These are phyloP conservation scores for Phialophora chinensis DNA, from an alignment of 2,329 filamentous ascomycete species.

Conservation along the genomic window DNA sequence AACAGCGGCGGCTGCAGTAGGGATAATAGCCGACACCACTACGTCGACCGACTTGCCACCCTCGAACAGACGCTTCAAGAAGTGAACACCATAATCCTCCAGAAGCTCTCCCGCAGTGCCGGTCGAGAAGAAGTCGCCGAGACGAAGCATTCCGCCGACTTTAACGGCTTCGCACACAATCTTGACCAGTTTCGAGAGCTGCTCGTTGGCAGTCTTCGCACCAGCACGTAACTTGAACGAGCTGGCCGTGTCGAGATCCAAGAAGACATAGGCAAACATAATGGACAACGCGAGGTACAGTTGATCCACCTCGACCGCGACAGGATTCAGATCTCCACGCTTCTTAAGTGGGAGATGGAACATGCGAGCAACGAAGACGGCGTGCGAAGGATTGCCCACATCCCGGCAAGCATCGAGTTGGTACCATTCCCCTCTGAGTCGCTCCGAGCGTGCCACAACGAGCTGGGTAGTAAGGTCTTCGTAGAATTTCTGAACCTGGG, in stretches of 20 bases:
- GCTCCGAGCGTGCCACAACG: conserved; percentile 42
- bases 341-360: conserved; percentile 42
- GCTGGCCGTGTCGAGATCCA: conserved; percentile 40
- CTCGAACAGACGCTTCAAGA: conserved; percentile 60
- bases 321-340: conserved; percentile 34
- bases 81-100: conserved; percentile 60
- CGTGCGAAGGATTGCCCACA: conserved; percentile 43
- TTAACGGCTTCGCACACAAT: conserved; percentile 35
- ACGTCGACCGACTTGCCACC: conserved; percentile 55
- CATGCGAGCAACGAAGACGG: conserved; percentile 42
- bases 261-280: conserved; percentile 43
- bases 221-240: conserved; percentile 38
- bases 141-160: conserved; percentile 49
- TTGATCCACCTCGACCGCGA: conserved; percentile 38
- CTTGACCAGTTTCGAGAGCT: conserved; percentile 38
- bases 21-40: conserved; percentile 63
- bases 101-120: conserved; percentile 45
- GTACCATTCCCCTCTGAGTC: conserved; percentile 42
- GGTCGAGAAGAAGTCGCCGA: conserved; percentile 39
- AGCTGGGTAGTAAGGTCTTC: conserved; percentile 52
- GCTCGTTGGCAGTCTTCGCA: conserved; percentile 35
- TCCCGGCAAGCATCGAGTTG: conserved; percentile 43
- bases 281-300: conserved; percentile 41
- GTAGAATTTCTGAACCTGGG: conserved; percentile 55
- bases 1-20: conserved; percentile 62